Percentiles rank a stretch among this genome's conserved stretches.
phyloP scores from a whole-genome alignment of 768 basidiomycete genomes.

The Boletus reticuloceps region DNA sequence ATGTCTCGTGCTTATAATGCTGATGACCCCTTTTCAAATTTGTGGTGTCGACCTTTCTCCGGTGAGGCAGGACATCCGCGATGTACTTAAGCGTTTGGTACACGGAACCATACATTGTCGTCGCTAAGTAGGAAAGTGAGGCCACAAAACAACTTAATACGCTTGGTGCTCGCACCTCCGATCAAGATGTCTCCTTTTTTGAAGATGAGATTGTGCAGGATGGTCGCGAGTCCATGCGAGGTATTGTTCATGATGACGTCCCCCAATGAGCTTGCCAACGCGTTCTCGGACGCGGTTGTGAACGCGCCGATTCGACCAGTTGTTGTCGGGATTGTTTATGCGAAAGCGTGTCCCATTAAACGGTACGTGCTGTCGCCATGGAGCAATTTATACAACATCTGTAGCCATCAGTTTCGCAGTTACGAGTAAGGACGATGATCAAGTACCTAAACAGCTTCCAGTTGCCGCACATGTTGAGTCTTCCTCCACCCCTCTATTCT shows the following conservation, averaged over 20 bases:
- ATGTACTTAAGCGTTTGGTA: slow-evolving; percentile 50
- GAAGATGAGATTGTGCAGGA: slow-evolving; percentile 58
- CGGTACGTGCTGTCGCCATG: too few relatives aligned
- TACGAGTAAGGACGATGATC: too few relatives aligned
- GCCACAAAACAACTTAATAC: neutral
- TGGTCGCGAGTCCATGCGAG: slow-evolving; percentile 50
- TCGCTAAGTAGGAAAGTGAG: slow-evolving; percentile 35
- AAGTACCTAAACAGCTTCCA: too few relatives aligned
- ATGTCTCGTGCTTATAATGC: slow-evolving; percentile 47
- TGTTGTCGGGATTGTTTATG: too few relatives aligned
- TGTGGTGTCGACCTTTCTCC: too few relatives aligned
- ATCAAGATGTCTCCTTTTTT: slow-evolving; percentile 62
- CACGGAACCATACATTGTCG: slow-evolving; percentile 58
- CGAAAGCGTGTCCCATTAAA: too few relatives aligned
- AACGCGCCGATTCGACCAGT: too few relatives aligned
- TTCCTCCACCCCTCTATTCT: too few relatives aligned
- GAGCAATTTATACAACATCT: too few relatives aligned
- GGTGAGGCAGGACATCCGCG: slow-evolving; percentile 53
- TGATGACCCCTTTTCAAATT: slow-evolving; percentile 62
- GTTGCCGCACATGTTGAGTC: too few relatives aligned
- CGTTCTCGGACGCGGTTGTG: slow-evolving; percentile 40
- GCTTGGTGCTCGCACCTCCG: slow-evolving; percentile 27
- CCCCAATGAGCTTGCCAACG: slow-evolving; percentile 49
- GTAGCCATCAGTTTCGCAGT: too few relatives aligned
- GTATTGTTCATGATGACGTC: slow-evolving; percentile 42